phyloP scores from a whole-genome alignment of 2,329 filamentous ascomycete species.

The Claviceps sp. region DNA sequence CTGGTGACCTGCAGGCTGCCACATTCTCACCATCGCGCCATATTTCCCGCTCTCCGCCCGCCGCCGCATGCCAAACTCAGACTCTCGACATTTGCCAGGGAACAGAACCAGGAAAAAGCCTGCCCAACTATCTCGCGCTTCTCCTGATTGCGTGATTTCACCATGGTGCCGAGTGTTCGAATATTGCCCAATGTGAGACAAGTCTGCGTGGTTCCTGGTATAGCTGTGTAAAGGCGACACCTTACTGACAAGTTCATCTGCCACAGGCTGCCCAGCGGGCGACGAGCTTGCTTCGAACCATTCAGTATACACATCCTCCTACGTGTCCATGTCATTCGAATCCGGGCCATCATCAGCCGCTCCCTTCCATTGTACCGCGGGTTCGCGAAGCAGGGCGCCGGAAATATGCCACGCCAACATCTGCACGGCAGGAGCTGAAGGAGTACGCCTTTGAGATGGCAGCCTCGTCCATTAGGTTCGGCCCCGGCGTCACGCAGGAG shows the following conservation, averaged over 20 bases:
- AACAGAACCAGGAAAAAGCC: neutral
- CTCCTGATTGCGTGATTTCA: neutral
- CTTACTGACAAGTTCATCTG: slow-evolving; percentile 1
- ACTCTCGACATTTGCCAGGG: neutral
- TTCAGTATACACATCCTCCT: slow-evolving; percentile 81
- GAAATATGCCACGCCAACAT: slow-evolving; percentile 59
- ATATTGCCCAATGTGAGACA: slow-evolving; percentile 21
- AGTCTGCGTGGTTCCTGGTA: neutral
- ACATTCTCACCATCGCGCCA: neutral
- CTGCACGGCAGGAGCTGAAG: slow-evolving; percentile 46
- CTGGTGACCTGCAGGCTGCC: neutral
- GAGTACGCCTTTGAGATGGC: slow-evolving; percentile 99
- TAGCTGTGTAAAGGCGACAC: neutral
- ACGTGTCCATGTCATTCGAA: slow-evolving; percentile 89
- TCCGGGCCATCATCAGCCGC: slow-evolving; percentile 59
- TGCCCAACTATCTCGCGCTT: neutral
- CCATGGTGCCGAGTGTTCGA: slow-evolving; percentile 19
- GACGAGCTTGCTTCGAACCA: slow-evolving; percentile 65
- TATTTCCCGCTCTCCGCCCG: neutral
- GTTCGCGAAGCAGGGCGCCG: slow-evolving; percentile 24
- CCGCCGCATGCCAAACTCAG: neutral
- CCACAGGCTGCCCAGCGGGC: slow-evolving; percentile 48
- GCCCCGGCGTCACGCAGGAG: slow-evolving; percentile 83
- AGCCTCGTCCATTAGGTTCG: slow-evolving; percentile 85
- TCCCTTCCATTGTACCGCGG: slow-evolving; percentile 41